phyloP scores from a whole-genome alignment of 441 rosid genomes.

The Gossypium trilobum region DNA sequence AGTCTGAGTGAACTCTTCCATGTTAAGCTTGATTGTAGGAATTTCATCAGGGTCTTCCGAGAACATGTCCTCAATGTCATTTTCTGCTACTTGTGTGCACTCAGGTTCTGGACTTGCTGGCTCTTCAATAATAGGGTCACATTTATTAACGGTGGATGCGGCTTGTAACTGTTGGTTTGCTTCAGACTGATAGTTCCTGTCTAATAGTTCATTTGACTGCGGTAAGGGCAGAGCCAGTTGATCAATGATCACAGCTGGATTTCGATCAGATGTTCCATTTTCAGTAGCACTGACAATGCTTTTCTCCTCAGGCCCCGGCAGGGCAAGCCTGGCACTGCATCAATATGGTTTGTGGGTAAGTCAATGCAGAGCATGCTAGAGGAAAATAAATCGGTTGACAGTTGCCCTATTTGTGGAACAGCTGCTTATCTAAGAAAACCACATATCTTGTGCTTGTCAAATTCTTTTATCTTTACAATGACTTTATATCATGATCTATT shows the following conservation, averaged over 20 bases:
- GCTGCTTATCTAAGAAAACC: not conserved
- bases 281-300: conserved; percentile 25
- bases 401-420: conserved; percentile 1
- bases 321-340: conserved; percentile 55
- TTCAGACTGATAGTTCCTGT: conserved; percentile 28
- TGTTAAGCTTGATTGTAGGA: conserved; percentile 45
- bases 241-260: conserved; percentile 15
- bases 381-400: not conserved
- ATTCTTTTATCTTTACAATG: not conserved
- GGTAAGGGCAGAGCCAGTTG: conserved; percentile 31
- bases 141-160: conserved; percentile 20
- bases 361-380: conserved; percentile 10
- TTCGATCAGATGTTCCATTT: conserved; percentile 24
- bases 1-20: conserved; percentile 42
- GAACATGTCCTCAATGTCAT: conserved; percentile 48
- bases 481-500: conserved; percentile 2
- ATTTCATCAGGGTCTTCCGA: conserved; percentile 56
- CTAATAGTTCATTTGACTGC: conserved; percentile 28
- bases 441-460: not conserved
- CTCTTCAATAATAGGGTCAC: conserved; percentile 58
- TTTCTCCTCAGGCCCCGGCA: conserved; percentile 51
- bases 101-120: conserved; percentile 59
- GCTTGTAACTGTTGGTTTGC: conserved; percentile 20
- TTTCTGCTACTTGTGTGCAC: conserved; percentile 28
- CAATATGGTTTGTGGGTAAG: conserved; percentile 14